Evolutionary conservation across 345 rosid species (phyloP), one percentile per base, ranked within the genome.

Genomic region (Rhizophora apiculata): DNA sequence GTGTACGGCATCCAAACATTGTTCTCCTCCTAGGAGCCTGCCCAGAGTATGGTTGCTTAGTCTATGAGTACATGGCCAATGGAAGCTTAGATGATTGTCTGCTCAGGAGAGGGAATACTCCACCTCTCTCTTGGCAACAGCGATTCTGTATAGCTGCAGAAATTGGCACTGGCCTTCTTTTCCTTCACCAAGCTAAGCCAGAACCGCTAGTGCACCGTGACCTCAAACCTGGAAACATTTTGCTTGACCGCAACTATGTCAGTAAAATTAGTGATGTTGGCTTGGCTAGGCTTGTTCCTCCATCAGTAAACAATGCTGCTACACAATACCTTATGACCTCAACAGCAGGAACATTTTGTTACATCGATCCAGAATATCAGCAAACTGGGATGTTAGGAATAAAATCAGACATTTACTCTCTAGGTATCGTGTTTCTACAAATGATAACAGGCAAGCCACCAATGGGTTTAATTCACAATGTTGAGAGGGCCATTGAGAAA

Each of bases 221-320:
- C 77, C 81, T 94, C 10, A 94, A 94, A 75, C 98, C 97, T 1
- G 97, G 85, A 30, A 94, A 94, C 74, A 94, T 91, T 68, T 79
- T 94, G 65, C 88, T 94, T 18, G 93, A 92, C 65, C 81, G 87
- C 34, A 85, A 92, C 81, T 95, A 65, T 9, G 96, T 86, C 22
- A 92, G 99, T 87, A 95, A 95, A 86, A 95, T 95, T 10, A 84
- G 97, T 9, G 96, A 91, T 60, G 97, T 91, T 10, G 98, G 98
- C 52, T 73, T 91, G 80, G 96, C 99, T 46, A 92, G 99, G 82
- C 90, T 95, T 0, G 92, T 95, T 63, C 99, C 97, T 72, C 89
- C 96, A 11, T 83, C 96, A 0, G 80, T 88, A 32, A 82, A 93
- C 19, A 63, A 87, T 65, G 16, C 76, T 6, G 87, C 74, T 31